These are phyloP conservation scores for Botryotinia convoluta DNA, from an alignment of 2,329 filamentous ascomycete species.

Conservation along the genomic window DNA sequence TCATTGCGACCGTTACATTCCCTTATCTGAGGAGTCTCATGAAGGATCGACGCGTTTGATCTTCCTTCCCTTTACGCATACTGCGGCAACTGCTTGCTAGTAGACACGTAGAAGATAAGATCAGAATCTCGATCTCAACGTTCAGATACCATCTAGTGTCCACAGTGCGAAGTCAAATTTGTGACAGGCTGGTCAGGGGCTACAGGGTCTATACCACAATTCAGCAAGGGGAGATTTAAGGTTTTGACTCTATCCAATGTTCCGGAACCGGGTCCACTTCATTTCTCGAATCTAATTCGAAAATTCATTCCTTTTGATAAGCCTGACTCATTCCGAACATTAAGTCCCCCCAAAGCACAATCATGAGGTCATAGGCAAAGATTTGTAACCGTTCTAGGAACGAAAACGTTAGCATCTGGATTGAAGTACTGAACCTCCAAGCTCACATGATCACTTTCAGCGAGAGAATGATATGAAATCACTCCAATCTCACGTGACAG, in stretches of 20 bases:
- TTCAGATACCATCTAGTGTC: neutral
- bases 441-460: neutral
- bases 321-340: neutral
- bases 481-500: neutral
- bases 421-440: neutral
- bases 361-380: neutral
- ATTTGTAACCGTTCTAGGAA: neutral
- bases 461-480: neutral
- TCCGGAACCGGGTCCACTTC: neutral
- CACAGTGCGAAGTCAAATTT: neutral
- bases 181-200: neutral
- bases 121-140: neutral
- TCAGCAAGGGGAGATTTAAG: neutral
- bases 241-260: neutral
- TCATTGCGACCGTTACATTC: neutral
- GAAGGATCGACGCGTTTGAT: too few relatives aligned
- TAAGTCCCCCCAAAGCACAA: neutral
- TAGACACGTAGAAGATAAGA: neutral
- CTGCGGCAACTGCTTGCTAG: neutral
- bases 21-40: neutral
- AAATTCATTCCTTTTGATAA: neutral
- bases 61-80: neutral
- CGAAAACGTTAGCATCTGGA: neutral
- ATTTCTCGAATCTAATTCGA: neutral
- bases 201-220: neutral